Evolutionary conservation across 345 rosid genomes (phyloP).

Genomic region (Syzygium jambos): DNA sequence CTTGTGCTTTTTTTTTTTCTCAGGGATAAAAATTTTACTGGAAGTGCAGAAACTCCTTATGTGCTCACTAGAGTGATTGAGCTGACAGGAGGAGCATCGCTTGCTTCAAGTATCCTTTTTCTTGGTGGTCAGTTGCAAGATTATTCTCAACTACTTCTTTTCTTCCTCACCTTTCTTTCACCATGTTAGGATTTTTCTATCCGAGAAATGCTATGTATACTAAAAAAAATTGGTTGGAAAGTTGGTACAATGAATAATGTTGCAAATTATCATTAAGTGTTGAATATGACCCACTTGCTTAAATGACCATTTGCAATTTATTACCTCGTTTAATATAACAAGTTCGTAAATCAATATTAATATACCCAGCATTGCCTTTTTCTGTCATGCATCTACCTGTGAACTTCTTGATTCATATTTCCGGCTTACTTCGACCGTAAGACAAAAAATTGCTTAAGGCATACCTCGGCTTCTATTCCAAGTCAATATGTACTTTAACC

Average conservation of each 20-base stretch:
- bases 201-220: neutral
- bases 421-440: neutral
- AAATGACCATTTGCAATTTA: neutral
- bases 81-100: slow-evolving; percentile 76
- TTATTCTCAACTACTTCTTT: neutral
- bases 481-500: slow-evolving; percentile 16
- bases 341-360: neutral
- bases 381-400: neutral
- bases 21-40: slow-evolving; percentile 64
- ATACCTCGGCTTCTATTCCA: slow-evolving; percentile 2
- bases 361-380: neutral
- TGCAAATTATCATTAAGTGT: neutral
- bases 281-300: neutral
- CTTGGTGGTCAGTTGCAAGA: neutral
- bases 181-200: neutral
- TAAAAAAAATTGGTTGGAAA: neutral
- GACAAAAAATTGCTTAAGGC: neutral
- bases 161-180: neutral
- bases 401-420: neutral
- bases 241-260: neutral
- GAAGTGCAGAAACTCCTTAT: slow-evolving; percentile 85
- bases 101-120: slow-evolving; percentile 70
- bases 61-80: slow-evolving; percentile 69
- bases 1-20: neutral
- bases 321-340: neutral